Evolutionary conservation across 768 basidiomycete species (phyloP), one percentile per base, ranked within the genome.

Genomic region (Suillus paluster): DNA sequence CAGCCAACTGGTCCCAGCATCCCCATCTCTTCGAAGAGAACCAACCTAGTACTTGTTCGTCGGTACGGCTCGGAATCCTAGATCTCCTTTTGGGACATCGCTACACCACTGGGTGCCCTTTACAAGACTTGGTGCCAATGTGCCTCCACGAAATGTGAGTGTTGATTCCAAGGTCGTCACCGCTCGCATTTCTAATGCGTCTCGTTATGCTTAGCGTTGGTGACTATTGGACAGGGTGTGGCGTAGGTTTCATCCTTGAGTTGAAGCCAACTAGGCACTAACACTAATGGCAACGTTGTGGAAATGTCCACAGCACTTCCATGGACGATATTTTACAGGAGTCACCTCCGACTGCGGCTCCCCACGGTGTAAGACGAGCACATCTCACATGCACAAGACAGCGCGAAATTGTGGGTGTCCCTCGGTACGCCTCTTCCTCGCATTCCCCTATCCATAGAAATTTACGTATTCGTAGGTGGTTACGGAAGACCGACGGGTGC

Each of bases 121-220:
- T 34, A 33, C 58, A 10, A 12, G 2, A 10, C 8, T 54, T 54
- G 54, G 25, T 44, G 8, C 19, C 12, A 10, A 77, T 77, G 76
- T 77, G 76, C 60, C 73, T 71, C 56, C 77, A 77, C 68, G 76
- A 78, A 71, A 59, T 78, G 76, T 77, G 61, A 62, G 77, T 54
- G 0, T 7, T 27, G 33, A 7, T 42, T n/a, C 15, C 23, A 33
- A 38, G 11, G 23, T 10, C 57, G 2, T 56, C 4, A 59, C 9
- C 9, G 60, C 65, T 60, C 61, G 15, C 60, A 66, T 46, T 36
- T 48, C 12, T 38, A 27, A 17, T 23, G 23, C 15, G 39, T 59
- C n/a, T 25, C 38, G n/a, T n/a, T 44, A n/a, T 21, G 19, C n/a
- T 44, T 67, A 77, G 76, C 10, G 72, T 78, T 30, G 76, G 76